Evolutionary conservation across 257 asterid species (phyloP).

Genomic region (Striga asiatica): DNA sequence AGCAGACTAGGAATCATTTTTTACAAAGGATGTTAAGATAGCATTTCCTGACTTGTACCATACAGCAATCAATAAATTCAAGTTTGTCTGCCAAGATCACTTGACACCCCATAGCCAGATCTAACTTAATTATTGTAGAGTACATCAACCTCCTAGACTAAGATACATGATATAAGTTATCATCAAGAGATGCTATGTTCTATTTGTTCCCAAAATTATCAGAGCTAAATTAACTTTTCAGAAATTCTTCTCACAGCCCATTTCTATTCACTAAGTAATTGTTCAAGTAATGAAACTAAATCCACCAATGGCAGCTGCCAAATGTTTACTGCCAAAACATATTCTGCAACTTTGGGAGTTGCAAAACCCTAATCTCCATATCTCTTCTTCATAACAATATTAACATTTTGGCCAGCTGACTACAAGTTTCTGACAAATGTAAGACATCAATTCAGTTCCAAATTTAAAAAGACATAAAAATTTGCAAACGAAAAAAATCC

Average conservation of each 20-base stretch:
- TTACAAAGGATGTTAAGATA: not conserved
- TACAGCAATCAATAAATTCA: not conserved
- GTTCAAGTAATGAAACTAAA: not conserved
- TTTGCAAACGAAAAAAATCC: not conserved
- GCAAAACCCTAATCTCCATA: slow-evolving; percentile 23
- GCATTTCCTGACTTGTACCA: not conserved
- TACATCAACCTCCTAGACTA: not conserved
- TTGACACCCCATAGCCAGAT: not conserved
- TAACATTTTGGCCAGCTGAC: slow-evolving; percentile 9
- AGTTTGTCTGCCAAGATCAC: not conserved
- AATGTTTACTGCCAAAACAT: not conserved
- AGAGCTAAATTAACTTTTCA: not conserved
- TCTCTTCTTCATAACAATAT: not conserved
- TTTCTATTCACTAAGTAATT: slow-evolving; percentile 2
- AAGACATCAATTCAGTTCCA: not conserved
- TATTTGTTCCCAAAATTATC: slow-evolving; percentile 1
- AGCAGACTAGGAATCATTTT: not conserved
- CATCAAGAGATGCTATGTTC: not conserved
- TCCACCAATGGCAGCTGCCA: not conserved
- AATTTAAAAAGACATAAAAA: no score
- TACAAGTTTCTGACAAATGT: not conserved
- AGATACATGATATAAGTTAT: not conserved
- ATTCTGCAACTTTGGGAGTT: not conserved
- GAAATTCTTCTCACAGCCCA: not conserved
- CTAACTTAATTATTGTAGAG: not conserved